Base-by-base conservation (phyloP, 345 rosid genomes). In the Dipteronia dyeriana region DNA sequence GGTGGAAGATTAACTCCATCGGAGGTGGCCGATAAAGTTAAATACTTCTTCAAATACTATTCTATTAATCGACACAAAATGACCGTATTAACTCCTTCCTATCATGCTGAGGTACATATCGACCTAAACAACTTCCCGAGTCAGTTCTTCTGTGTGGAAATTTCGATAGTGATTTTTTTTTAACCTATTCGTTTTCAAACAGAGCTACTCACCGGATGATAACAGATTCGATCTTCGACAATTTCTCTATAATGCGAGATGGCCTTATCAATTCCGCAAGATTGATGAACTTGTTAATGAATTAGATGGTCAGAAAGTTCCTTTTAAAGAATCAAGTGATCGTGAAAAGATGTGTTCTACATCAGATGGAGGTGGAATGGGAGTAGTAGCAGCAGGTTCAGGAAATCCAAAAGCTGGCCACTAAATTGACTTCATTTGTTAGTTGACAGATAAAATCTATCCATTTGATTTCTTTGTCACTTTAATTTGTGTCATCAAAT, bases 191-290 rank as follows among this genome's bases (percentile, higher is more conserved):
- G 31, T 54, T 16, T 75, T 61, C 23, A 56, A 73, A 79, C 94
- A 96, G 99, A 90, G 95, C 73, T 96, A 91, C 76, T 92, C 99
- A 23, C 97, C 99, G 0, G 99, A 96, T 75, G 99, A 94, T 80
- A 92, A 90, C 70, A 89, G 97, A 82, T 94, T 90, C 0, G 99
- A 94, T 82, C 91, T 91, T 31, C 93, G 97, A 19, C 99, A 94
- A 85, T 91, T 94, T 76, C 86, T 96, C 62, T 96, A 96, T 82
- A 96, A 92, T 7, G 80, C 87, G 59, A 87, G 86, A 80, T 94
- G 98, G 99, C 93, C 97, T 1, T 91, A 85, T 70, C 99, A 96
- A 69, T 94, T 92, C 69, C 84, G 90, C 25, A 92, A 91, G 90
- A 92, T 96, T 5, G 98, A 94, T 45, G 88, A 94, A 74, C 90